Conservation (phyloP, 805 yeast species). For the Metschnikowia sp. region DNA sequence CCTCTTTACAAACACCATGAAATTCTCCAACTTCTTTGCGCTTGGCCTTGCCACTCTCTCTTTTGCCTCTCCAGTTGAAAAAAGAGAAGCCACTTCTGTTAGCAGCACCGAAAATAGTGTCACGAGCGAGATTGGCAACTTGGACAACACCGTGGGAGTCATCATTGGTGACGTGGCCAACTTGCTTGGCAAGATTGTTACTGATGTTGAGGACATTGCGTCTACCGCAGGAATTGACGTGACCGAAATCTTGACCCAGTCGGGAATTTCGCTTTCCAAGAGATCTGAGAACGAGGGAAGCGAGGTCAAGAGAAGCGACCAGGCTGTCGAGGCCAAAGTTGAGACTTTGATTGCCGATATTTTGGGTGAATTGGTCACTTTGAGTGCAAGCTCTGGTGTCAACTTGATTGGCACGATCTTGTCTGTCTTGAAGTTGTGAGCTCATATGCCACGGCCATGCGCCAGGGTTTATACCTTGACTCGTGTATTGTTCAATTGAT, state of each 20-base stretch:
- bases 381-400: slow-evolving; percentile 4
- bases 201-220: slow-evolving; percentile 9
- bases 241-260: background rate
- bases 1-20: background rate
- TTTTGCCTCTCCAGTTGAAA: slow-evolving; percentile 2
- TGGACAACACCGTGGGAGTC: background rate
- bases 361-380: slow-evolving; percentile 2
- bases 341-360: slow-evolving; percentile 2
- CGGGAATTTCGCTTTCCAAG: background rate
- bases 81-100: background rate
- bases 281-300: background rate
- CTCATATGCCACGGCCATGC: background rate
- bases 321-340: slow-evolving; percentile 1
- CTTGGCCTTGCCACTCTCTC: slow-evolving; percentile 6
- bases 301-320: background rate
- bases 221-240: slow-evolving; percentile 9
- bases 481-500: too few species aligned
- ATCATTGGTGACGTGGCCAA: slow-evolving; percentile 1
- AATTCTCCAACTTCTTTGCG: slow-evolving; percentile 3
- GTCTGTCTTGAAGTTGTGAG: slow-evolving; percentile 5
- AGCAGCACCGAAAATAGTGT: background rate
- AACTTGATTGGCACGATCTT: slow-evolving; percentile 3
- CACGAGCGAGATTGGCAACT: background rate
- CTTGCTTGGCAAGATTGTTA: slow-evolving; percentile 3
- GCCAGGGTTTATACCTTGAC: too few species aligned